These are phyloP conservation scores for Podaxis sp. DNA, from an alignment of 768 basidiomycete species.

Conservation along the genomic window DNA sequence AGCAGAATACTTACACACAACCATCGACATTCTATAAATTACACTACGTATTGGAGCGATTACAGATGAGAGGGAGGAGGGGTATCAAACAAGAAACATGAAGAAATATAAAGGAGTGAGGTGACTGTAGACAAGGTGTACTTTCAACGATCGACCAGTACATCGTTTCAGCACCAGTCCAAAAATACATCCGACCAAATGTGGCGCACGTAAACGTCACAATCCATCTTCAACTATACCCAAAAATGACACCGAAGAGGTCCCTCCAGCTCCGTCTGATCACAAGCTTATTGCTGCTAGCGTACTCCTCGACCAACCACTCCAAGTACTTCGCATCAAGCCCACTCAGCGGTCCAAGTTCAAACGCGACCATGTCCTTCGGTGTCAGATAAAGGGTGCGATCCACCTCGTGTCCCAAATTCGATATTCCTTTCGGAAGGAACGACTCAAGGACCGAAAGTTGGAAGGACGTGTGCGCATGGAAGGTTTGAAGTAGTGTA, in stretches of 20 bases:
- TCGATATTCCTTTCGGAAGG: conserved; percentile 22
- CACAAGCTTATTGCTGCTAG: conserved; percentile 29
- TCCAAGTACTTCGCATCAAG: conserved; percentile 74
- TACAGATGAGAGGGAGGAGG: background rate
- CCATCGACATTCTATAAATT: background rate
- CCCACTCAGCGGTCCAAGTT: conserved; percentile 70
- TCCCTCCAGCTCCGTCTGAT: conserved; percentile 52
- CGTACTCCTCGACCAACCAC: conserved; percentile 73
- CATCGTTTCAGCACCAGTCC: background rate
- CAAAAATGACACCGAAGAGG: conserved; percentile 43
- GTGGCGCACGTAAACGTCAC: background rate
- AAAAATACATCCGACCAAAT: background rate
- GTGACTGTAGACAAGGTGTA: background rate
- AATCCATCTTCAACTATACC: conserved; percentile 29
- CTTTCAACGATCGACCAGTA: background rate
- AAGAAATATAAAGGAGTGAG: background rate
- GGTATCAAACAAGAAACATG: background rate
- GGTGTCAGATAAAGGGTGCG: conserved; percentile 44
- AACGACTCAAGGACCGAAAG: conserved; percentile 44
- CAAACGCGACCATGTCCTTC: conserved; percentile 64
- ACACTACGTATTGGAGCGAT: background rate
- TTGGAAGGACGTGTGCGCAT: conserved; percentile 60
- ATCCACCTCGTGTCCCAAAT: background rate
- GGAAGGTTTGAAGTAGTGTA: conserved; percentile 65
- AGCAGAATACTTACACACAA: background rate